Base-by-base conservation (phyloP, 495 filamentous ascomycete genomes). In the Trichocladium uniseriatum region DNA sequence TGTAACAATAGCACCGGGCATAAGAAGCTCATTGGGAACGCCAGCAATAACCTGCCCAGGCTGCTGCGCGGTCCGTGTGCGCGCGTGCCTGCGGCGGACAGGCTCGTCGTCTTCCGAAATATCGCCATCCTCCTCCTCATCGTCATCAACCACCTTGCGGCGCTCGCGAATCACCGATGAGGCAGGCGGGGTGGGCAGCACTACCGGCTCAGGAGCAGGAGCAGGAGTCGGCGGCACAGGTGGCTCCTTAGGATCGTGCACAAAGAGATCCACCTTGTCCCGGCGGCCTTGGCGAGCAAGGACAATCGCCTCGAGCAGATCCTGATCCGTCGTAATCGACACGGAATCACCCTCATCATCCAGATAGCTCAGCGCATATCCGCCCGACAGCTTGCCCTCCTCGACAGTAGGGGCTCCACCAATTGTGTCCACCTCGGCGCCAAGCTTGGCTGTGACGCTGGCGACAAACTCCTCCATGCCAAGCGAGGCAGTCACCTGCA, bases 301-400 rank as follows among this genome's bases (percentile, higher is more conserved):
- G 11, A 80, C 69, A 50, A 99, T 89, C 5, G 92, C 89, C 64
- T 99, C 92, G 3, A 91, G 64, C 32, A 99, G 78, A 62, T 99
- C 92, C 48, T 86, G 81, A 60, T 96, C 89, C 0, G 90, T 96
- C 21, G 94, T 99, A 63, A 99, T 94, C 39, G 89, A 95, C 18
- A 99, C 92, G 8, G 91, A 89, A 61, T 99, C 92, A 34, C 92
- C 94, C 59, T 99, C 92, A 55, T 96, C 89, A 64, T 99, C 92
- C 44, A 97, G 72, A 62, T 97, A 99, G 75, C 89, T 95, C 50
- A 99, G 70, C 35, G 94, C 92, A 61, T 87, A 97, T 20, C 92
- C 92, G 35, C 79, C 74, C 29, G 82, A 79, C 24, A 97, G 74
- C 57, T 78, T 82, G 38, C 89, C 92, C 15, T 95, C 86, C 41